Base-by-base conservation (phyloP, 2,329 filamentous ascomycete species). In the Fusarium luffae region DNA sequence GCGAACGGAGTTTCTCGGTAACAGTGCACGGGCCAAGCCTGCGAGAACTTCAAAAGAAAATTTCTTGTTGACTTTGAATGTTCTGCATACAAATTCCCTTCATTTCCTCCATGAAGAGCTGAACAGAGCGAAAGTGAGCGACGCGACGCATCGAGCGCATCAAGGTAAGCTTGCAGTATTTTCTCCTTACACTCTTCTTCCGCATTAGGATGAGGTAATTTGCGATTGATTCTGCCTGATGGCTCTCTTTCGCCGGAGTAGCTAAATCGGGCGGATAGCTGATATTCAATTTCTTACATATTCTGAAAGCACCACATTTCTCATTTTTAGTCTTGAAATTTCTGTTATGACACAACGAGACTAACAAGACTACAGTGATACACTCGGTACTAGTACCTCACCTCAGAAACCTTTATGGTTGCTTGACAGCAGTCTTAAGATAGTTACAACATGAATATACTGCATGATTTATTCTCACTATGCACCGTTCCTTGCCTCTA, bases 231-330 rank as follows among this genome's bases (percentile, higher is more conserved):
- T 88, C 86, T 84, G 81, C 82, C 82, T 85, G 89, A 89, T 94
- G 93, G 93, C 86, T 84, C 92, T 89, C 93, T 91, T 80, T 83
- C 92, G 94, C 94, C 94, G 89, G 94, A 89, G 92, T 87, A 85
- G 92, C 90, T 87, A 91, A 90, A 94, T 90, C 91, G 86, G 83
- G 79, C 83, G 84, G 87, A 84, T 79, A 88, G 81, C 85, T 97
- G 94, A 97, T 92, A 97, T 93, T 94, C 83, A 90, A 79, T 89
- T 89, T 95, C 94, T 97, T 97, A 97, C 94, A 97, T 97, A 97
- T 97, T 93, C 94, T 97, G 94, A 97, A 66, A 61, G 70, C 63
- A 65, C 49, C 51, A 42, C 59, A 46, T 43, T 37, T 64, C 59
- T 44, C 48, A 46, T 46, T 61, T 61, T 25, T 50, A 28, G 47